A percentile compares a stretch with the other conserved stretches of the same genome.
These are phyloP conservation scores for Chytriomyces hyalinus DNA, from an alignment of 192 early-diverging fungal genomes.

Conservation along the genomic window DNA sequence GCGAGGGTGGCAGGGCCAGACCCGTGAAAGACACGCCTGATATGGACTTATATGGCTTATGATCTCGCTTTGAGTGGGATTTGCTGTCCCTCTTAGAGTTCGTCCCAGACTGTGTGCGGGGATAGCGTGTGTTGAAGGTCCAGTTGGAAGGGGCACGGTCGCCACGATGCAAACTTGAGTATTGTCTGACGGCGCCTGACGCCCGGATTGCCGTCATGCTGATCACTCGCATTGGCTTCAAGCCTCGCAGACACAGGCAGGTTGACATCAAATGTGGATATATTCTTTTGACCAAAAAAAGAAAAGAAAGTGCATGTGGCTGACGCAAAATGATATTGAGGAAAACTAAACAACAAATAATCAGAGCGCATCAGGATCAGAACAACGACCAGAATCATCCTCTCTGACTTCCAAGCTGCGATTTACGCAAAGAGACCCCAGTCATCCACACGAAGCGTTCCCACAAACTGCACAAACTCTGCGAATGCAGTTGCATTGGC, in stretches of 20 bases:
- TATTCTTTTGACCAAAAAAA: too few relatives aligned
- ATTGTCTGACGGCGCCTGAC: too few relatives aligned
- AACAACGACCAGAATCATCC: too few relatives aligned
- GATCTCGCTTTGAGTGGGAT: constrained; percentile 3
- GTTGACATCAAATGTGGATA: too few relatives aligned
- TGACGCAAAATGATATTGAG: too few relatives aligned
- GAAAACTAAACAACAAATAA: too few relatives aligned
- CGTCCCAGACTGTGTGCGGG: not conserved
- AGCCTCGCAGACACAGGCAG: too few relatives aligned
- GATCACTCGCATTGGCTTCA: too few relatives aligned
- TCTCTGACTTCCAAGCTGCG: not conserved
- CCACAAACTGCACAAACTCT: constrained; percentile 15
- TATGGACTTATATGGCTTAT: not conserved
- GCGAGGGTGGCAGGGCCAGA: constrained; percentile 28
- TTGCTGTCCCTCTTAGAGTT: not conserved
- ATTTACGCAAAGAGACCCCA: constrained; percentile 23
- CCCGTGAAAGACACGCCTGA: not conserved
- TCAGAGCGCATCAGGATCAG: too few relatives aligned
- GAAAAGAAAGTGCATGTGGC: too few relatives aligned
- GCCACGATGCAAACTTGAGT: too few relatives aligned
- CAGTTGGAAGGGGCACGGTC: constrained; percentile 12
- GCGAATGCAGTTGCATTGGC: not conserved
- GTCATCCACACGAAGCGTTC: constrained; percentile 11
- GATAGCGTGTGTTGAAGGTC: constrained; percentile 36
- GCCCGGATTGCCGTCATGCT: too few relatives aligned